Evolutionary conservation across 2,329 filamentous ascomycete genomes (phyloP), one percentile per base, ranked within the genome.

Genomic region (Aspergillus sp.): DNA sequence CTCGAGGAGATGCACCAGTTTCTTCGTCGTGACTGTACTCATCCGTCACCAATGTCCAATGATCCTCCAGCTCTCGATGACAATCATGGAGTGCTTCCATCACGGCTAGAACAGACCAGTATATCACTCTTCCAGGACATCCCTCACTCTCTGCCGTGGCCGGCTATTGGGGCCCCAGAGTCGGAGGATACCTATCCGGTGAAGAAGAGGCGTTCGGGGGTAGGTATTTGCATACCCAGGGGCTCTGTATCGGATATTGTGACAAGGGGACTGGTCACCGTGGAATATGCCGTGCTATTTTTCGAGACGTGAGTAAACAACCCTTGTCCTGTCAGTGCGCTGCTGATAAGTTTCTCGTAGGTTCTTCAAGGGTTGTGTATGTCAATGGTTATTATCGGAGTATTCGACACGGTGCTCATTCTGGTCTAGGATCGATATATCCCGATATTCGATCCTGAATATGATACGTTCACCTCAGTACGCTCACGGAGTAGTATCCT

Each of bases 401-500:
- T 19, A 19, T 19, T 19, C 19, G 19, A 19, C 19, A 19, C 19
- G 19, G 4, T 9, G 28, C 3, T 41, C 5, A 12, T 26, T 30
- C n/a, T 8, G 26, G 28, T 34, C 26, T 26, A 72, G 67, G 69
- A 77, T 55, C 70, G 70, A 49, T 70, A 74, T 41, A 73, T 76
- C 3, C 73, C 74, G 0, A 66, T 76, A 2, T 76, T 77, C 42
- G 73, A 73, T 44, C 64, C 69, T 10, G 51, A 52, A 9, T 58
- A 65, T 33, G 76, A 79, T 49, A 72, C 69, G 0, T 68, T 77
- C 42, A 56, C 67, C 0, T 73, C 70, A 0, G 66, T 79, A 2
- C 63, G 70, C 10, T 56, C 61, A 6, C 66, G 76, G 8, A 78
- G 74, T 45, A 67, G 68, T 3, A 69, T 79, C 10, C 62, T 80